Percentiles rank a stretch among this genome's conserved stretches.
Evolutionary conservation across 2,329 filamentous ascomycete genomes (phyloP).

Genomic region (Colletotrichum cordylinicola): DNA sequence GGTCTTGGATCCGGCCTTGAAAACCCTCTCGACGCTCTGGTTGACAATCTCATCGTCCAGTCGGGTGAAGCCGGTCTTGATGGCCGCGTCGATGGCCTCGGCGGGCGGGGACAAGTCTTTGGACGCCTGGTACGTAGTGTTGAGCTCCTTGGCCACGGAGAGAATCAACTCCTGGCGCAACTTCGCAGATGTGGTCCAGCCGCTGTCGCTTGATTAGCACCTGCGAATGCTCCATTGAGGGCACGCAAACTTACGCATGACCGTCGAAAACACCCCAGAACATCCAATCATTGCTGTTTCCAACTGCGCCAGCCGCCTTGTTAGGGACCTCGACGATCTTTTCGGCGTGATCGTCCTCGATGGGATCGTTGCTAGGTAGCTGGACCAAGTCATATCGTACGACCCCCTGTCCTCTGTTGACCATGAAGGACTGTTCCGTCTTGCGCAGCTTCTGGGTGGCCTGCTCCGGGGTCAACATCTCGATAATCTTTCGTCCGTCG

Average conservation of each 20-base stretch:
- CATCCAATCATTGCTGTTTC: slow-evolving; percentile 89
- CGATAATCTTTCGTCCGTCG: slow-evolving; percentile 83
- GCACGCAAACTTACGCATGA: slow-evolving; percentile 70
- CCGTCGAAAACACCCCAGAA: slow-evolving; percentile 99
- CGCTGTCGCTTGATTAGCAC: slow-evolving; percentile 54
- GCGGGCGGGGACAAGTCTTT: slow-evolving; percentile 69
- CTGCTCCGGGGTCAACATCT: slow-evolving; percentile 97
- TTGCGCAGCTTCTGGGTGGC: slow-evolving; percentile 87
- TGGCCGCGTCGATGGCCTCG: slow-evolving; percentile 85
- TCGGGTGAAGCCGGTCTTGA: slow-evolving; percentile 88
- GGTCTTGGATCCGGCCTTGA: slow-evolving; percentile 88
- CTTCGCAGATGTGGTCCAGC: slow-evolving; percentile 98
- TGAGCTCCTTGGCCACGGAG: slow-evolving; percentile 91
- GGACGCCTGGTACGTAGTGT: slow-evolving; percentile 84
- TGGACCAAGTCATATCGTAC: slow-evolving; percentile 95
- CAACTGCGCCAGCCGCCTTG: slow-evolving; percentile 45
- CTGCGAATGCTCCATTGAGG: too few species aligned
- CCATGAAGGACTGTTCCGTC: slow-evolving; percentile 89
- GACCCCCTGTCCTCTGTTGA: slow-evolving; percentile 88
- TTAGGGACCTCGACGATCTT: slow-evolving; percentile 92
- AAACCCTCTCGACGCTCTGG: slow-evolving; percentile 88
- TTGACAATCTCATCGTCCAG: slow-evolving; percentile 95
- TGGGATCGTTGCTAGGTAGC: slow-evolving; percentile 94
- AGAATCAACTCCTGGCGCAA: slow-evolving; percentile 90
- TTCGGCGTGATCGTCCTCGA: slow-evolving; percentile 97